These are phyloP conservation scores for Lolium perenne DNA, from an alignment of 176 grass and related monocot species.

Conservation along the genomic window DNA sequence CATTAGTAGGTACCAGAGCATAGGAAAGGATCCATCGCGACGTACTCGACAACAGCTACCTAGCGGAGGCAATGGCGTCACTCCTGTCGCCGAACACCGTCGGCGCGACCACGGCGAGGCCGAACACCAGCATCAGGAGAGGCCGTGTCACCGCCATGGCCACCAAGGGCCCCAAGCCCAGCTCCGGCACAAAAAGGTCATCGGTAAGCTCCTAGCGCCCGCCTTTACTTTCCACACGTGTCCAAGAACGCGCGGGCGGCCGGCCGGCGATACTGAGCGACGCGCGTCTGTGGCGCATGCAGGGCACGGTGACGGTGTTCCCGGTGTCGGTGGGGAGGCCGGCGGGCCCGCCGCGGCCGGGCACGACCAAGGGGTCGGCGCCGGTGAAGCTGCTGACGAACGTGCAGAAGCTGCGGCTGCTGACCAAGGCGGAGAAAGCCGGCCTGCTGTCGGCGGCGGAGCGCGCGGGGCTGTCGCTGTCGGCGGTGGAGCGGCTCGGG, in stretches of 20 bases:
- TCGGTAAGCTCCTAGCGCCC: slow-evolving; percentile 25
- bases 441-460: slow-evolving; percentile 86
- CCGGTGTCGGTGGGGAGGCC: slow-evolving; percentile 71
- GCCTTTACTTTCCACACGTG: neutral
- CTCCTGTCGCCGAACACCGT: slow-evolving; percentile 30
- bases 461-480: slow-evolving; percentile 84
- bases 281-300: neutral
- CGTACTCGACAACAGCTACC: neutral
- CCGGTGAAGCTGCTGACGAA: slow-evolving; percentile 90
- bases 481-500: slow-evolving; percentile 76
- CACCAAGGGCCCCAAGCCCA: slow-evolving; percentile 39
- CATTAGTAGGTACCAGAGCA: neutral
- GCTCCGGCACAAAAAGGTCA: slow-evolving; percentile 45
- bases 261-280: no score
- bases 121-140: slow-evolving; percentile 1
- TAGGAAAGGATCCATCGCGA: neutral
- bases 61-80: slow-evolving; percentile 32
- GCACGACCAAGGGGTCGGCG: slow-evolving; percentile 39
- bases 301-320: slow-evolving; percentile 87
- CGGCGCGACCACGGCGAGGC: no score
- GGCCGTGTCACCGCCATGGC: slow-evolving; percentile 49
- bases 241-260: neutral
- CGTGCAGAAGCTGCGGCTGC: slow-evolving; percentile 89
- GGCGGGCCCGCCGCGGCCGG: slow-evolving; percentile 52
- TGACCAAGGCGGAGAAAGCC: slow-evolving; percentile 93